phyloP scores from a whole-genome alignment of 78 protist genomes.

The Dictyostelium capitatum region DNA sequence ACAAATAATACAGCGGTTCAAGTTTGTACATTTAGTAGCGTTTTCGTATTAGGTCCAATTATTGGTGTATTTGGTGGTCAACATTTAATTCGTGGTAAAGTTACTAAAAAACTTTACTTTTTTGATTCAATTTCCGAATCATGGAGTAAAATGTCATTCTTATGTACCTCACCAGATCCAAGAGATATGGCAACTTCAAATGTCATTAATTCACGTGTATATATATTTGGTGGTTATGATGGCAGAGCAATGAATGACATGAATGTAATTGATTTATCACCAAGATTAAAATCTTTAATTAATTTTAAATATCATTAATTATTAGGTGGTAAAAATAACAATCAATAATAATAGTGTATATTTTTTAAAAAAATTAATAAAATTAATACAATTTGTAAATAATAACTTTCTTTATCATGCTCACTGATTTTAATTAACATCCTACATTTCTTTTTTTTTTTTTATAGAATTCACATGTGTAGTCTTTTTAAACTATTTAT shows the following conservation, averaged over 20 bases:
- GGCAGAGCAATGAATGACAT: slow-evolving; percentile 80
- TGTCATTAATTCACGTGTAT: slow-evolving; percentile 53
- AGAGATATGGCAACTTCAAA: slow-evolving; percentile 78
- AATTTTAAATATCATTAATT: slow-evolving; percentile 20
- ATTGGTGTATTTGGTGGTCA: slow-evolving; percentile 76
- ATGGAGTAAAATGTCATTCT: slow-evolving; percentile 43
- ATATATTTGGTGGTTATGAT: slow-evolving; percentile 82
- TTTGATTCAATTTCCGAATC: slow-evolving; percentile 59
- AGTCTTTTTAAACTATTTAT: too few relatives aligned
- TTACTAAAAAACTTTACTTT: slow-evolving; percentile 53
- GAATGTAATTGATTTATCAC: slow-evolving; percentile 44
- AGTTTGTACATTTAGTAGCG: slow-evolving; percentile 70
- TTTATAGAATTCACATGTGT: too few relatives aligned
- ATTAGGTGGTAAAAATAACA: neutral
- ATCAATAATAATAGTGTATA: neutral
- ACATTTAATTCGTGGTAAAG: slow-evolving; percentile 72
- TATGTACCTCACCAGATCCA: slow-evolving; percentile 32
- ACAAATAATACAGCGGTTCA: slow-evolving; percentile 26
- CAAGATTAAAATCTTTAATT: slow-evolving; percentile 3
- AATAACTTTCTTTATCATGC: too few relatives aligned
- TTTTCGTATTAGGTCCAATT: slow-evolving; percentile 50
- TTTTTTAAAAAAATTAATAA: neutral
- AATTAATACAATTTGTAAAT: neutral
- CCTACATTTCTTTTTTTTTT: too few relatives aligned
- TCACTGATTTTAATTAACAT: too few relatives aligned